phyloP scores from a whole-genome alignment of 2,329 filamentous ascomycete genomes.

The Fusarium sp. region DNA sequence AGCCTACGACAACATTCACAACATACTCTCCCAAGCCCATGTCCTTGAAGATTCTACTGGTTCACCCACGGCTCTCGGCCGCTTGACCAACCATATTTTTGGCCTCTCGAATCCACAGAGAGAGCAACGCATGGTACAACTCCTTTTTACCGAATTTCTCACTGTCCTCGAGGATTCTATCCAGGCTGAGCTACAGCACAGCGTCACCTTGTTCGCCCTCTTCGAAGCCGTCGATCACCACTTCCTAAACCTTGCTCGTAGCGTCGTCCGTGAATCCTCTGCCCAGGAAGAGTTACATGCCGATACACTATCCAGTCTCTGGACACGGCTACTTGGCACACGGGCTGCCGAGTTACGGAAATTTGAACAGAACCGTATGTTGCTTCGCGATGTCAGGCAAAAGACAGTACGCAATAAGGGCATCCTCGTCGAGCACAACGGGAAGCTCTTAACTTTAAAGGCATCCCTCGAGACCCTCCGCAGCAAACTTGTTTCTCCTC shows the following conservation, averaged over 20 bases:
- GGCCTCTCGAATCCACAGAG: constrained; percentile 85
- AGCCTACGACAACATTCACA: constrained; percentile 87
- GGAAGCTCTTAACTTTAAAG: constrained; percentile 84
- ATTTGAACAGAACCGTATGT: constrained; percentile 88
- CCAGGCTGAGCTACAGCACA: constrained; percentile 83
- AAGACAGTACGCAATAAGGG: constrained; percentile 90
- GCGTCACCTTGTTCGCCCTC: constrained; percentile 84
- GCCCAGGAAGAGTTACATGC: constrained; percentile 84
- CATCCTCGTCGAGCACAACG: constrained; percentile 87
- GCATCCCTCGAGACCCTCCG: constrained; percentile 88
- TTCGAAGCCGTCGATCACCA: constrained; percentile 93
- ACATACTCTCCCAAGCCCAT: constrained; percentile 75
- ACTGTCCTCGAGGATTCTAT: constrained; percentile 90
- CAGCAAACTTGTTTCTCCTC: constrained; percentile 84
- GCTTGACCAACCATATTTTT: constrained; percentile 78
- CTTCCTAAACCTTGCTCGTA: constrained; percentile 88
- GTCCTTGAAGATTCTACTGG: constrained; percentile 68
- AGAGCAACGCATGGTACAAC: constrained; percentile 82
- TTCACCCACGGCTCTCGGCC: constrained; percentile 76
- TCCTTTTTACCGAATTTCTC: constrained; percentile 87
- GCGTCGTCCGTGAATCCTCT: constrained; percentile 85
- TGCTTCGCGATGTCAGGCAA: constrained; percentile 82
- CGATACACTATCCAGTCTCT: constrained; percentile 85
- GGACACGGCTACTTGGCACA: constrained; percentile 85
- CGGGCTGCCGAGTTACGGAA: constrained; percentile 83